Evolutionary conservation across 1,139 yeast species (phyloP), one percentile per base, ranked within the genome.

Genomic region (Magnusiomyces fungicola): DNA sequence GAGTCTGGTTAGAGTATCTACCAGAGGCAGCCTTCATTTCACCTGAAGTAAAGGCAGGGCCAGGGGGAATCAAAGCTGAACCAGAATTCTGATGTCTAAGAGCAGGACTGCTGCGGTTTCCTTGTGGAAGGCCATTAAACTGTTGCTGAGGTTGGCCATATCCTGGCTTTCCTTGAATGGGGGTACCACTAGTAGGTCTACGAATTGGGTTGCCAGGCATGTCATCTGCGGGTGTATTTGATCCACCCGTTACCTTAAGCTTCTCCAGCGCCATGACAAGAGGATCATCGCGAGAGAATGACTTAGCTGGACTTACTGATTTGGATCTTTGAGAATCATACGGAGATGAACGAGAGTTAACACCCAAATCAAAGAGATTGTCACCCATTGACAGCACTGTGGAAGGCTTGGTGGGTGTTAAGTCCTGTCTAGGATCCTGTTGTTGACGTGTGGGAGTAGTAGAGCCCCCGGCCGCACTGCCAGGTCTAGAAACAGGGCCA

Each of bases 221-320:
- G 19, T 42, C 41, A 6, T 27, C 45, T 10, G 21, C 32, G 34
- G 29, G 33, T 27, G 46, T 14, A 18, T 42, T 16, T 7, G 50
- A 19, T n/a, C 42, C 42, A 10, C 48, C 45, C 9, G 58, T 57
- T 21, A 76, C 67, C 59, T 81, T 81, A 58, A 84, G 71, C 56
- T 80, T 83, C 59, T 81, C 86, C 47, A 84, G 61, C 50, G 67
- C 89, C 69, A 72, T 81, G 60, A 67, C 81, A 70, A 68, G 73
- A 60, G 74, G 78, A 55, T 75, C 79, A 23, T 66, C 70, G 41
- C 56, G 50, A 10, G 62, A 51, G 44, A 61, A 41, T 16, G 56
- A 43, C 52, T 61, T 61, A 46, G 58, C 55, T 6, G 58, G 56
- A 18, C 62, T 58, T 3, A 58, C 50, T 3, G 63, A 50, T 19